Evolutionary conservation across 2,329 filamentous ascomycete genomes (phyloP).

Genomic region (Xylaria sp.): DNA sequence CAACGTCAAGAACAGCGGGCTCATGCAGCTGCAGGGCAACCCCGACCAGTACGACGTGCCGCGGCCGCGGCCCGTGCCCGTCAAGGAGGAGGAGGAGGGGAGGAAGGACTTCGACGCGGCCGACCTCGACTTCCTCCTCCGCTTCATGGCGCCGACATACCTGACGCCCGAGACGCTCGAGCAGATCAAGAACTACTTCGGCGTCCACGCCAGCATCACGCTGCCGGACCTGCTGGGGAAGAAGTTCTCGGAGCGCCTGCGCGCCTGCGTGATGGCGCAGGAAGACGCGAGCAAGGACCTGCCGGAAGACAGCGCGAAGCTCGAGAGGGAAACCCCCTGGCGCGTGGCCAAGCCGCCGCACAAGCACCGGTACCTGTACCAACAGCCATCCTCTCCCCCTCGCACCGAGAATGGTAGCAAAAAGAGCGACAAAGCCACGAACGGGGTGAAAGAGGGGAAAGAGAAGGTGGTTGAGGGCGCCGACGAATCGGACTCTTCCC

Average conservation of each 20-base stretch:
- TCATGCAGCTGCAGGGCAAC: conserved; percentile 92
- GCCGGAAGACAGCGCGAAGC: conserved; percentile 61
- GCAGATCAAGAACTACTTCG: conserved; percentile 81
- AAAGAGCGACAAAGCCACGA: conserved; percentile 28
- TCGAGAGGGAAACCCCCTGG: conserved; percentile 72
- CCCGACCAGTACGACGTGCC: conserved; percentile 90
- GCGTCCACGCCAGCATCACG: conserved; percentile 84
- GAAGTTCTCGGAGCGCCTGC: conserved; percentile 80
- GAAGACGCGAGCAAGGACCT: conserved; percentile 60
- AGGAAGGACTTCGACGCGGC: conserved; percentile 74
- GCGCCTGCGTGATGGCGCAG: conserved; percentile 74
- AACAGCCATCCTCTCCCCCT: conserved; percentile 61
- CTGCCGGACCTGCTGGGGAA: conserved; percentile 81
- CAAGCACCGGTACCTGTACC: conserved; percentile 93
- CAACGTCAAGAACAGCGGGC: conserved; percentile 86
- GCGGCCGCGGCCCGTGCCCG: conserved; percentile 66
- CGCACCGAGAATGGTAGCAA: conserved; percentile 51
- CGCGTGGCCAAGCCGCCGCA: conserved; percentile 87
- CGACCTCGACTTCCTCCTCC: conserved; percentile 89
- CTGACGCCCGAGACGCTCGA: conserved; percentile 92
- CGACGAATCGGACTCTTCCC: conserved; percentile 57
- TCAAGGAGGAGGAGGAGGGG: conserved; percentile 69
- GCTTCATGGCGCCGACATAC: conserved; percentile 90
- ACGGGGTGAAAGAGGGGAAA: conserved; percentile 39
- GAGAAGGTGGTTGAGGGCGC: conserved; percentile 26